Evolutionary conservation across 1,284 basidiomycete genomes (phyloP).

Genomic region (Somion occarium): DNA sequence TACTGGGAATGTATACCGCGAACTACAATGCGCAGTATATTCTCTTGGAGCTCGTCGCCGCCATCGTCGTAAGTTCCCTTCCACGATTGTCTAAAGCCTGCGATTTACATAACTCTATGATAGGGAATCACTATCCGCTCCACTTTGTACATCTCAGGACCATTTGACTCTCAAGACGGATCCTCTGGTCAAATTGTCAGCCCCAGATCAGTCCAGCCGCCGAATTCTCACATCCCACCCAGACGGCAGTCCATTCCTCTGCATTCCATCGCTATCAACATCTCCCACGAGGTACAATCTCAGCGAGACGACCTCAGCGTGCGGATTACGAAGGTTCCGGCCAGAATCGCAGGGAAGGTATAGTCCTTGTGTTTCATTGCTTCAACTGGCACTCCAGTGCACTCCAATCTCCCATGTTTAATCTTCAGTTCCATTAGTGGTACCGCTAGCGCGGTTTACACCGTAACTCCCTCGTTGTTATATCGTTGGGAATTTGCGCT

Average conservation of each 20-base stretch:
- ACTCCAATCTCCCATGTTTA: no score
- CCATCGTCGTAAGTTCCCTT: not conserved
- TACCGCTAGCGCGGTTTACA: no score
- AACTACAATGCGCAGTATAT: conserved; percentile 3
- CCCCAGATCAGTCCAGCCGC: not conserved
- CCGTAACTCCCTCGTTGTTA: no score
- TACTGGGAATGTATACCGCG: not conserved
- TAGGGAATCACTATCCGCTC: not conserved
- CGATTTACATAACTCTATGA: not conserved
- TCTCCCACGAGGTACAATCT: not conserved
- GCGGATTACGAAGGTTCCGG: no score
- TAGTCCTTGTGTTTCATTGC: no score
- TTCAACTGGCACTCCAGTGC: no score
- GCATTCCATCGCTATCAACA: not conserved
- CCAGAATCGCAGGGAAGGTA: no score
- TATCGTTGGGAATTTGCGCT: no score
- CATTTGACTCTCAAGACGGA: not conserved
- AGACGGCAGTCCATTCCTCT: not conserved
- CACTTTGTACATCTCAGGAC: not conserved
- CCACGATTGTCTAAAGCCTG: no score
- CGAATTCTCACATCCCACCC: not conserved
- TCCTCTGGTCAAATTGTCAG: not conserved
- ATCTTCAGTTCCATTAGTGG: no score
- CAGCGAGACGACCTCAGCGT: not conserved
- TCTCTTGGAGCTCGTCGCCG: not conserved